These are phyloP conservation scores for Prunus mume DNA, from an alignment of 306 rosid species.

Conservation along the genomic window DNA sequence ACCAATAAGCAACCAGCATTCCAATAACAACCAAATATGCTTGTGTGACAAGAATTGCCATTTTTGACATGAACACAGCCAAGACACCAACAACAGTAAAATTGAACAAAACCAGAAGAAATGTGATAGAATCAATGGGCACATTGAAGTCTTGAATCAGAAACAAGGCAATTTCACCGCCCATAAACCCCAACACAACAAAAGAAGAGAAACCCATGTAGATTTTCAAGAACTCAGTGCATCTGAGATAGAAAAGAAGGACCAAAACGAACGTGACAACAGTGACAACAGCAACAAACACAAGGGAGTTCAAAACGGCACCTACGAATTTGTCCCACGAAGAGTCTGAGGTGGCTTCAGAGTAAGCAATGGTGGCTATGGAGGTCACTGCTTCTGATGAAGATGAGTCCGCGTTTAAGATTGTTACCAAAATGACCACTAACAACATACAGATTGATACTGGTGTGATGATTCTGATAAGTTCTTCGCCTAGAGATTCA, in stretches of 20 bases:
- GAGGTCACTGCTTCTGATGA: constrained; percentile 35
- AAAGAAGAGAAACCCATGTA: constrained; percentile 90
- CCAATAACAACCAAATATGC: constrained; percentile 83
- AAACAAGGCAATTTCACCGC: constrained; percentile 62
- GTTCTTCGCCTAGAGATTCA: constrained; percentile 74
- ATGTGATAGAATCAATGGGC: constrained; percentile 71
- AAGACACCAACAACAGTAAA: constrained; percentile 86
- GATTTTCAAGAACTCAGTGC: constrained; percentile 62
- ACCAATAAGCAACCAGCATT: constrained; percentile 85
- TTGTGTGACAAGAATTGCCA: constrained; percentile 80
- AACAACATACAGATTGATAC: constrained; percentile 89
- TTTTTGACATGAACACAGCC: constrained; percentile 88
- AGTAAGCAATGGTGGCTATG: constrained; percentile 75
- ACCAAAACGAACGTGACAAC: constrained; percentile 68
- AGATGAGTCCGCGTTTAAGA: constrained; percentile 44
- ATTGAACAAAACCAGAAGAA: constrained; percentile 53
- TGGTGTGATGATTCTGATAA: constrained; percentile 71
- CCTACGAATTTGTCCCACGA: constrained; percentile 85
- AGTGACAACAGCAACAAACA: constrained; percentile 66
- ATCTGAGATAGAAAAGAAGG: constrained; percentile 79
- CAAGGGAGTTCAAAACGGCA: constrained; percentile 75
- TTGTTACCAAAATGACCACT: constrained; percentile 73
- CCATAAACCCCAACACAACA: constrained; percentile 67
- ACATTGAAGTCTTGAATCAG: constrained; percentile 46
- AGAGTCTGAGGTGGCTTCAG: constrained; percentile 63